Base-by-base conservation (phyloP, 2,329 filamentous ascomycete genomes). In the Furcasterigmium sp. region DNA sequence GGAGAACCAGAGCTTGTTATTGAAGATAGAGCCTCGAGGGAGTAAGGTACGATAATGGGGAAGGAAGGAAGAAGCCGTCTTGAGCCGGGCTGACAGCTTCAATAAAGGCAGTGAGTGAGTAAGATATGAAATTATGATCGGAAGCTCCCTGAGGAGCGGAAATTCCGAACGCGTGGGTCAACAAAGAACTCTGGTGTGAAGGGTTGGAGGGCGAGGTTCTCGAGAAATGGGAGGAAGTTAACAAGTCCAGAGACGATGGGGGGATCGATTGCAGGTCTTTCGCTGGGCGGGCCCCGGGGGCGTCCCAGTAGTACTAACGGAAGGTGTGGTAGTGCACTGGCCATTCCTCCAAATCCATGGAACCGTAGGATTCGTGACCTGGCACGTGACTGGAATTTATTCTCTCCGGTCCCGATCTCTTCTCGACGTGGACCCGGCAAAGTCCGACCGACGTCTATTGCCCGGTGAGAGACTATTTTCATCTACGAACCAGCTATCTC, bases 401-500 rank as follows among this genome's bases (percentile, higher is more conserved):
- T 35, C 32, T n/a, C 32, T 35, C 32, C 32, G 32, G 32, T 35
- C 23, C 23, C 23, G 11, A 26, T 26, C 23, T 11, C 32, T n/a
- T 35, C 32, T 9, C n/a, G 18, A 35, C 32, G 23, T 35, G 32
- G 15, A 35, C 32, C 32, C 32, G 32, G 32, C 32, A 35, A 35
- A 35, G 32, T 35, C 32, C 32, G 32, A 35, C 32, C 32, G 32
- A 35, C 32, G 32, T 35, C 18, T n/a, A 35, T 35, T 32, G 11
- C 15, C 32, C n/a, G 32, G 32, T 35, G 32, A 35, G 32, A 35
- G 32, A 35, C 32, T 35, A 35, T 35, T 35, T 35, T 35, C 32
- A 35, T 15, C 14, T 35, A 35, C 32, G 17, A 17, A 15, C 32
- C 14, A 35, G 32, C 38, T 23, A 38, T 40, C 26, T n/a, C 38